phyloP scores from a whole-genome alignment of 805 yeast species.

The Spathaspora hagerdaliae region DNA sequence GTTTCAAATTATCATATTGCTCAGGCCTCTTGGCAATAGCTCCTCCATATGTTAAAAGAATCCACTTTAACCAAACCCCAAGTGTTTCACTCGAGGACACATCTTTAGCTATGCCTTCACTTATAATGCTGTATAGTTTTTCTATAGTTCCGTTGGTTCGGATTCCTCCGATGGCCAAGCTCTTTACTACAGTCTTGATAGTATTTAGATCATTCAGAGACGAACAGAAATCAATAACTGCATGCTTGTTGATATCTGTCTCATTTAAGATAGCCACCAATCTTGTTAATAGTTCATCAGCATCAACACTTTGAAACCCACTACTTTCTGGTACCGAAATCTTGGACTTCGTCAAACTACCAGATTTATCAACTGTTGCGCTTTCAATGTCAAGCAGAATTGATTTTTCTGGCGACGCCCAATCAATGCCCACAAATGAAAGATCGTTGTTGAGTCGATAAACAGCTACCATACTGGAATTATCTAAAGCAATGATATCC shows the following conservation, averaged over 20 bases:
- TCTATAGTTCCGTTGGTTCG: conserved; percentile 12
- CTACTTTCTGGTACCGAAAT: conserved; percentile 6
- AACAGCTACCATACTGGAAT: background rate
- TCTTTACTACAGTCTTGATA: conserved; percentile 33
- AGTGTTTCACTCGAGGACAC: conserved; percentile 24
- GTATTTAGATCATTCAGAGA: conserved; percentile 25
- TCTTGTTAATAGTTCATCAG: conserved; percentile 16
- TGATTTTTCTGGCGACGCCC: background rate
- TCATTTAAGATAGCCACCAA: conserved; percentile 12
- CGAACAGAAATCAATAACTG: conserved; percentile 22
- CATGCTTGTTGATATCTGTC: conserved; percentile 6
- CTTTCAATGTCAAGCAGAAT: background rate
- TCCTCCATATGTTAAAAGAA: conserved; percentile 67
- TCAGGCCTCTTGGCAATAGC: conserved; percentile 50
- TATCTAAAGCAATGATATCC: background rate
- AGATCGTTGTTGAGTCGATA: background rate
- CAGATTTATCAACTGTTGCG: background rate
- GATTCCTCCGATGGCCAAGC: conserved; percentile 28
- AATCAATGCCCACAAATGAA: background rate
- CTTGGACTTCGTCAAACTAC: background rate
- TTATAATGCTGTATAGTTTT: conserved; percentile 24
- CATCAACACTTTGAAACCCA: conserved; percentile 18
- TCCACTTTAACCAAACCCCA: conserved; percentile 76
- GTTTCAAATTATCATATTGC: conserved; percentile 51
- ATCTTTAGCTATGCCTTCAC: conserved; percentile 22